These are phyloP conservation scores for Phyllosticta ampelicida DNA, from an alignment of 2,329 filamentous ascomycete genomes.

Conservation along the genomic window DNA sequence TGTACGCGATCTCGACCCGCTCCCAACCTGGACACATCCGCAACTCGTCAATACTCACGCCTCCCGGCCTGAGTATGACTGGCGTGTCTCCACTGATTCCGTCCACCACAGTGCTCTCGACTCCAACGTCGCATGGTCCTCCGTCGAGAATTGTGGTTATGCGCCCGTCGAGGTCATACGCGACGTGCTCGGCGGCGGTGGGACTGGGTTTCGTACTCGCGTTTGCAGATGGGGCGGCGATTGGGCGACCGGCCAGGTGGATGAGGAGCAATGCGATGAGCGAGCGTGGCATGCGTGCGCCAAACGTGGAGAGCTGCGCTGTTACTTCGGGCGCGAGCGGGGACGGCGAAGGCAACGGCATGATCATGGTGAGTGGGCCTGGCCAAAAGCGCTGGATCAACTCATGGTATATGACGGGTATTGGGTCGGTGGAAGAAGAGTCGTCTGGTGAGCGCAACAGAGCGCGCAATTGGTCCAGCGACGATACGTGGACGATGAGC, in stretches of 20 bases:
- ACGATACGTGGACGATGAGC: conserved; percentile 83
- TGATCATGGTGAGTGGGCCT: conserved; percentile 80
- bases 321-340: conserved; percentile 84
- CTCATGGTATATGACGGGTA: conserved; percentile 67
- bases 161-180: conserved; percentile 68
- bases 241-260: conserved; percentile 60
- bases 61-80: conserved; percentile 73
- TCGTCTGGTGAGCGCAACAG: conserved; percentile 36
- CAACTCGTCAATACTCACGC: conserved; percentile 72
- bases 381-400: conserved; percentile 86
- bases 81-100: conserved; percentile 73
- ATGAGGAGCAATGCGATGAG: conserved; percentile 83
- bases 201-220: conserved; percentile 88
- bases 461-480: conserved; percentile 61
- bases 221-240: conserved; percentile 90
- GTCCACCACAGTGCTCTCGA: conserved; percentile 95
- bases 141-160: conserved; percentile 86
- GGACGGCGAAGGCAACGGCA: conserved; percentile 62
- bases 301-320: conserved; percentile 73
- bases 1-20: conserved; percentile 63
- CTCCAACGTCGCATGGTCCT: conserved; percentile 74
- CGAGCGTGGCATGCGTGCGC: conserved; percentile 78
- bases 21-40: conserved; percentile 71
- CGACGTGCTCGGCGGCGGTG: conserved; percentile 80
- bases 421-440: conserved; percentile 27